A percentile compares a stretch with the other conserved stretches of the same genome.
Conservation (phyloP, 768 basidiomycete species). For the Lentinus tigrinus region DNA sequence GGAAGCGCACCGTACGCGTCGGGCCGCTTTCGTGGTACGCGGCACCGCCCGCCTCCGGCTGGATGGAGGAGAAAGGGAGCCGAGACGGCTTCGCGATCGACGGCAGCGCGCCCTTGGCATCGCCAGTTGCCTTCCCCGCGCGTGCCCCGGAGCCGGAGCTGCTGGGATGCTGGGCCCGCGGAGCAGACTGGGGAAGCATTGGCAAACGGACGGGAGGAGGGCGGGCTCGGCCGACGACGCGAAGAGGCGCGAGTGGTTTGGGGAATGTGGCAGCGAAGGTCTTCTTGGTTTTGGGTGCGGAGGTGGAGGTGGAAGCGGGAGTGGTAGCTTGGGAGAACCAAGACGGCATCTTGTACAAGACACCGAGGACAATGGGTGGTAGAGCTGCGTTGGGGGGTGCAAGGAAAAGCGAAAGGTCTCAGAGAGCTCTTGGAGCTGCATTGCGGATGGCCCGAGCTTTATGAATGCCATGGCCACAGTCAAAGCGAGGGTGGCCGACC, state of each 20-base stretch:
- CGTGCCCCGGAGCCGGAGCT: neutral
- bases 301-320: neutral
- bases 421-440: neutral
- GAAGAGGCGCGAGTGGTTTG: neutral
- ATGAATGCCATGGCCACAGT: neutral
- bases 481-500: neutral
- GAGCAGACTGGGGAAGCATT: neutral
- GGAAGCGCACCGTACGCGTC: neutral
- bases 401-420: neutral
- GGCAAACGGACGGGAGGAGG: neutral
- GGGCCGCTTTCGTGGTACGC: neutral
- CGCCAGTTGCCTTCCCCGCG: neutral
- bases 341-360: neutral
- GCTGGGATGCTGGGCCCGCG: neutral
- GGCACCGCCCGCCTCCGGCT: neutral
- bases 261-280: neutral
- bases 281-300: neutral
- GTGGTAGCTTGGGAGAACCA: neutral
- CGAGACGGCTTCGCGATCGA: neutral
- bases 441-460: neutral
- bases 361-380: neutral
- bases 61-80: conserved; percentile 4
- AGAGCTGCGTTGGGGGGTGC: neutral
- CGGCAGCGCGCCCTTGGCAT: neutral
- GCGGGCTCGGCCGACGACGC: neutral